Evolutionary conservation across 2,329 filamentous ascomycete species (phyloP).

Genomic region (Amauroascus verrucosus): DNA sequence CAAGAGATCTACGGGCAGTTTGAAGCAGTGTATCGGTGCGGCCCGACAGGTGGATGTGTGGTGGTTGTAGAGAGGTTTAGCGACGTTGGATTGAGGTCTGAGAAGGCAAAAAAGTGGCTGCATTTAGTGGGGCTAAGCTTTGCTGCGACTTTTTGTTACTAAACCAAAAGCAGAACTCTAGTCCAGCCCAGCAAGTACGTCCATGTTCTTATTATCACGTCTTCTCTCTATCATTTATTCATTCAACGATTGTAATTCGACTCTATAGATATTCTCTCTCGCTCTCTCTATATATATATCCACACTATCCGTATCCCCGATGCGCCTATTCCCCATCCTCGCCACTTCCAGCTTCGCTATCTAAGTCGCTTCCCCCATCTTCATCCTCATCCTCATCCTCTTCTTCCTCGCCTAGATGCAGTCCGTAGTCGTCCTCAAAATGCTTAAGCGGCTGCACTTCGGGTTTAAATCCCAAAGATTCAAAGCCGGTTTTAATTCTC

Average conservation of each 20-base stretch:
- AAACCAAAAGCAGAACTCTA: background rate
- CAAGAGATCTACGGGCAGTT: background rate
- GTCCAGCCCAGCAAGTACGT: too few species aligned
- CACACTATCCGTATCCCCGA: background rate
- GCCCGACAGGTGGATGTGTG: background rate
- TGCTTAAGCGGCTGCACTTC: slow-evolving; percentile 62
- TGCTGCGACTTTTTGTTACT: background rate
- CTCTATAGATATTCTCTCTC: background rate
- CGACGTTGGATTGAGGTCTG: background rate
- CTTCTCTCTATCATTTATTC: background rate
- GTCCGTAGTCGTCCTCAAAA: slow-evolving; percentile 84
- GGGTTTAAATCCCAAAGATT: slow-evolving; percentile 65
- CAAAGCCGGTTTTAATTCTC: slow-evolving; percentile 66
- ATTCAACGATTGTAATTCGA: background rate
- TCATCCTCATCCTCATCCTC: slow-evolving; percentile 53
- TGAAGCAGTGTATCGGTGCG: background rate
- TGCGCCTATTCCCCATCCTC: slow-evolving; percentile 4
- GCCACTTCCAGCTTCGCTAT: background rate
- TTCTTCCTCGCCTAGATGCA: slow-evolving; percentile 52
- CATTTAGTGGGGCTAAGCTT: slow-evolving; percentile 6
- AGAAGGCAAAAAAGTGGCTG: slow-evolving; percentile 3
- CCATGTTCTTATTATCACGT: too few species aligned
- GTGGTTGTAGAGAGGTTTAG: background rate
- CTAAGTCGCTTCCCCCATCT: slow-evolving; percentile 36
- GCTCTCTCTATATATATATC: background rate